These are phyloP conservation scores for Cystobasidiaceae sp. DNA, from an alignment of 1,284 basidiomycete genomes.

Conservation along the genomic window DNA sequence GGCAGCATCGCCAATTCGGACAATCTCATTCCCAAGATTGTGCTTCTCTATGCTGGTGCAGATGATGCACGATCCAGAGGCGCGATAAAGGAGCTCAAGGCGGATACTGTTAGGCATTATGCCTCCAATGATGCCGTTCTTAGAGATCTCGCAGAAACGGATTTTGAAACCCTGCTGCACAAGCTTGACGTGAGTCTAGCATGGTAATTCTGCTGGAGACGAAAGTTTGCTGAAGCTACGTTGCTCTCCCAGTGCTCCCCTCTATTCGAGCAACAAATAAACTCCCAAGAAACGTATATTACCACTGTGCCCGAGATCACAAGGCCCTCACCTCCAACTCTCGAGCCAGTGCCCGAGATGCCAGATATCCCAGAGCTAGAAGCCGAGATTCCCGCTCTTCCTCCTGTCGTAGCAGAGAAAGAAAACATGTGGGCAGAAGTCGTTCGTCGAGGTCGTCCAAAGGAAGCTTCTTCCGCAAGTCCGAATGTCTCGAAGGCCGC, in stretches of 20 bases:
- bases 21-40: slow-evolving; percentile 3
- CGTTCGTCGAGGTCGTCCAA: slow-evolving; percentile 9
- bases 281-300: background rate
- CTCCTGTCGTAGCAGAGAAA: too few relatives aligned
- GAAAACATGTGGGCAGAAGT: slow-evolving; percentile 18
- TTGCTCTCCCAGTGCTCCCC: background rate
- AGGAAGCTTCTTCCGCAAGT: background rate
- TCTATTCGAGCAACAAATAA: background rate
- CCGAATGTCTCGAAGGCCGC: background rate
- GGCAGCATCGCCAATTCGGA: background rate
- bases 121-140: background rate
- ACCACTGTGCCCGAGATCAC: background rate
- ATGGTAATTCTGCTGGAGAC: background rate
- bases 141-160: slow-evolving; percentile 5
- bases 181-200: background rate
- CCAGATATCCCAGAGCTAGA: background rate
- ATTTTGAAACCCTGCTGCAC: slow-evolving; percentile 3
- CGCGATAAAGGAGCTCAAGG: slow-evolving; percentile 4
- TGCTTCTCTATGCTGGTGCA: background rate
- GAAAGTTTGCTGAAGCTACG: background rate
- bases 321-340: background rate
- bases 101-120: background rate
- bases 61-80: background rate
- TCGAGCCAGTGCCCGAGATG: background rate
- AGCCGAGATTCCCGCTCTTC: background rate